These are phyloP conservation scores for Phytophthora megakarya DNA, from an alignment of 352 stramenopile genomes.

Conservation along the genomic window DNA sequence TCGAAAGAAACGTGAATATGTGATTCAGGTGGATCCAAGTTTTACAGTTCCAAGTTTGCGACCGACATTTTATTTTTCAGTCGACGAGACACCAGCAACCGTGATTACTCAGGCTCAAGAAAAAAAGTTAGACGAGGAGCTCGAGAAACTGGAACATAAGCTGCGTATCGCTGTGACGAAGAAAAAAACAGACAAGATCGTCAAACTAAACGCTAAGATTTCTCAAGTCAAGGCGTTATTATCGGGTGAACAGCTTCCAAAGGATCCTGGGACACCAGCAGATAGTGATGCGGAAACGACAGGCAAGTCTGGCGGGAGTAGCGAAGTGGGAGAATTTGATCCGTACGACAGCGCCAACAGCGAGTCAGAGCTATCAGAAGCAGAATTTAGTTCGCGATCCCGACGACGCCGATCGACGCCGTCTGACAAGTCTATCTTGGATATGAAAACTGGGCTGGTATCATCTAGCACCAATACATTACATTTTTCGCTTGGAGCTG, in stretches of 20 bases:
- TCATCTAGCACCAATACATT: constrained; percentile 65
- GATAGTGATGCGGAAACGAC: constrained; percentile 47
- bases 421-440: constrained; percentile 29
- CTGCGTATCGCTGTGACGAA: constrained; percentile 88
- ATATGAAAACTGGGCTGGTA: constrained; percentile 34
- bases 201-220: constrained; percentile 86
- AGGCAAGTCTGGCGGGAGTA: constrained; percentile 34
- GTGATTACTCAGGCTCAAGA: constrained; percentile 90
- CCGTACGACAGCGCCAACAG: constrained; percentile 85
- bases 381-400: constrained; percentile 44
- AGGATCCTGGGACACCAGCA: constrained; percentile 40
- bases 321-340: constrained; percentile 41
- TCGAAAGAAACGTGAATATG: constrained; percentile 87
- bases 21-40: constrained; percentile 80
- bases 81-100: constrained; percentile 81
- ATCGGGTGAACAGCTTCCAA: constrained; percentile 71
- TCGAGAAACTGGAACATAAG: constrained; percentile 92
- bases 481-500: constrained; percentile 82
- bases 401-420: constrained; percentile 38
- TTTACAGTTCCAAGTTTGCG: constrained; percentile 72
- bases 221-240: constrained; percentile 76
- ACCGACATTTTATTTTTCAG: constrained; percentile 82
- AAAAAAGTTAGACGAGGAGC: constrained; percentile 89
- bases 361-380: constrained; percentile 85
- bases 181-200: constrained; percentile 90